Evolutionary conservation across 768 basidiomycete genomes (phyloP), one percentile per base, ranked within the genome.

Genomic region (Rhizopogon rudus): DNA sequence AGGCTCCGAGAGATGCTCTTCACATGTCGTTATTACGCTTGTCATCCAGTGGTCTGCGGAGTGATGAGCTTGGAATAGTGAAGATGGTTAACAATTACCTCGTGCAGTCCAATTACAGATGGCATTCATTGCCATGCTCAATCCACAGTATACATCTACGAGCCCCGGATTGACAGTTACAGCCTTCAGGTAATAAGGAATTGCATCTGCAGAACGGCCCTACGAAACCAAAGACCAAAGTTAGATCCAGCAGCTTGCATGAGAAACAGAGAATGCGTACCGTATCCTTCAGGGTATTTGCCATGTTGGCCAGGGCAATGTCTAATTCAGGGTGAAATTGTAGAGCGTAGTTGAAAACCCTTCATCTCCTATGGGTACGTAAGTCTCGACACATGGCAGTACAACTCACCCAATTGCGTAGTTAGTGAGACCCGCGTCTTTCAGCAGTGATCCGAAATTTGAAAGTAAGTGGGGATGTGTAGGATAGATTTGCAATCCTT

Each of bases 241-340:
- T 9, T 41, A 42, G 35, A 25, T 6, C 46, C 31, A 16, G 33
- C 2, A 44, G 29, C 40, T 58, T 16, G 16, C 20, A 28, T 35
- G 52, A 10, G 16, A 42, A 40, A 9, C 5, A 35, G 3, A 17
- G 22, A 33, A 20, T 22, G 52, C 73, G 42, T 37, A 80, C 79
- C 53, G 63, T 65, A 58, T 81, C 79, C 60, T 79, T 80, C 60
- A 81, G 62, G 0, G 77, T 77, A 62, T 79, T 81, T 16, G 74
- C 79, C 63, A 81, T 69, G 53, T 81, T 81, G 14, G 78, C 77
- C 9, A 81, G 67, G 3, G 79, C 79, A 54, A 81, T 75, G 42
- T 79, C 80, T 35, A 79, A 75, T 57, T 76, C 73, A 5, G 78
- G 78, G 51, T 79, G 75, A 40, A 59, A 58, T 40, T 67, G 51